Evolutionary conservation across 2,329 filamentous ascomycete genomes (phyloP).

Genomic region (Phaeosphaeria sp.): DNA sequence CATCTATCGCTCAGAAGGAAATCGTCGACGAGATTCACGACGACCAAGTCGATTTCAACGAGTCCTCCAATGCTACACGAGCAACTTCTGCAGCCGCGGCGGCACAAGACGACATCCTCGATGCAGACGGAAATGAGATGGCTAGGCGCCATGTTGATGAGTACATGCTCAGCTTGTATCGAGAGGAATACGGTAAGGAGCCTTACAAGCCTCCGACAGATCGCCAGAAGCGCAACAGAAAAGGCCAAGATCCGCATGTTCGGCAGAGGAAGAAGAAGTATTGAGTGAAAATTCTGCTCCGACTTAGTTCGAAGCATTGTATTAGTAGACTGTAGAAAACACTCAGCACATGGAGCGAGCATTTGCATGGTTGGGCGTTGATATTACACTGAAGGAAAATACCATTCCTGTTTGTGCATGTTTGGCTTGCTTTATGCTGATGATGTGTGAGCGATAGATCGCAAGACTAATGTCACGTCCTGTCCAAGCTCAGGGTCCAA

Average conservation of each 20-base stretch:
- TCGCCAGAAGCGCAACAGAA: constrained; percentile 39
- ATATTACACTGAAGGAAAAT: background rate
- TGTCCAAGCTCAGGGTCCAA: too few relatives aligned
- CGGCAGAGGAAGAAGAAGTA: constrained; percentile 37
- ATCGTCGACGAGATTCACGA: constrained; percentile 66
- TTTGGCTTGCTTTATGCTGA: too few relatives aligned
- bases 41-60: constrained; percentile 52
- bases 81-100: constrained; percentile 26
- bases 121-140: constrained; percentile 22
- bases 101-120: constrained; percentile 22
- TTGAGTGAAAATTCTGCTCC: constrained; percentile 6
- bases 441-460: too few relatives aligned
- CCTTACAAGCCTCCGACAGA: constrained; percentile 41
- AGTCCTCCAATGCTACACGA: constrained; percentile 36
- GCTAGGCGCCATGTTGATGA: constrained; percentile 43
- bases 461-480: too few relatives aligned
- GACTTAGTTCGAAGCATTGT: background rate
- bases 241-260: constrained; percentile 42
- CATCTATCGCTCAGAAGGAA: constrained; percentile 86
- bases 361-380: background rate
- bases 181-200: constrained; percentile 43
- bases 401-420: background rate
- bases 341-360: background rate
- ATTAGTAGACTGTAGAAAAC: background rate
- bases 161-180: constrained; percentile 40